Percentiles rank a stretch among this genome's conserved stretches.
phyloP scores from a whole-genome alignment of 169 alveolate genomes.

The Miamiensis avidus region DNA sequence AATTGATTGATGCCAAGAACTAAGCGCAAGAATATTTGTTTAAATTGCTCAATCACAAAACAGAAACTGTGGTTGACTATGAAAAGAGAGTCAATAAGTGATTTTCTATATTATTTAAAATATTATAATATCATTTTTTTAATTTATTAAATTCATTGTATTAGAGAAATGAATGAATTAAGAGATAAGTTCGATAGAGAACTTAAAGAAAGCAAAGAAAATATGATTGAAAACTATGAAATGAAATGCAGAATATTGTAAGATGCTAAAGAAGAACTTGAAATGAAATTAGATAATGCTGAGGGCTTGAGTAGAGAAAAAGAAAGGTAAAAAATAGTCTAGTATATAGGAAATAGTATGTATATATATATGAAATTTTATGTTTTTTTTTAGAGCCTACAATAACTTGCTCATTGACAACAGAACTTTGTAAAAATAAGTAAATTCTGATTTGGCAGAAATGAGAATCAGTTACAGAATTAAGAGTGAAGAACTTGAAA shows the following conservation, averaged over 20 bases:
- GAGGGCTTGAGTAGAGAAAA: conserved; percentile 68
- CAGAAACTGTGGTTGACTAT: conserved; percentile 46
- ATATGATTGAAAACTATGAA: conserved; percentile 70
- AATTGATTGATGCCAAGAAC: conserved; percentile 60
- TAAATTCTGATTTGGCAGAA: conserved; percentile 67
- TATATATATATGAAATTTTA: no score
- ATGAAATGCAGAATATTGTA: conserved; percentile 51
- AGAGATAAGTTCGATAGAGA: conserved; percentile 70
- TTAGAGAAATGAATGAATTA: conserved; percentile 65
- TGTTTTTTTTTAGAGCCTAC: conserved; percentile 42
- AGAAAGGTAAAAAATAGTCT: conserved; percentile 8
- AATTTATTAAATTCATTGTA: no score
- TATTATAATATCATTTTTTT: no score
- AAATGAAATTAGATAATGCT: conserved; percentile 42
- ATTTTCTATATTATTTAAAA: no score
- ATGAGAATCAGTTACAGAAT: conserved; percentile 53
- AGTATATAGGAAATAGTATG: no score
- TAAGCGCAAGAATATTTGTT: conserved; percentile 67
- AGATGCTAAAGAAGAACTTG: conserved; percentile 72
- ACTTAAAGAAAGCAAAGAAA: conserved; percentile 52
- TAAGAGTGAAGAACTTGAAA: conserved; percentile 63
- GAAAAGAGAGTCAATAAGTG: conserved; percentile 54
- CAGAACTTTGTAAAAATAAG: conserved; percentile 54
- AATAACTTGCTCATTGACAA: conserved; percentile 67
- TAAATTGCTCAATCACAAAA: conserved; percentile 56